Evolutionary conservation across 1,139 yeast species (phyloP).

Genomic region (Pichia norvegensis): DNA sequence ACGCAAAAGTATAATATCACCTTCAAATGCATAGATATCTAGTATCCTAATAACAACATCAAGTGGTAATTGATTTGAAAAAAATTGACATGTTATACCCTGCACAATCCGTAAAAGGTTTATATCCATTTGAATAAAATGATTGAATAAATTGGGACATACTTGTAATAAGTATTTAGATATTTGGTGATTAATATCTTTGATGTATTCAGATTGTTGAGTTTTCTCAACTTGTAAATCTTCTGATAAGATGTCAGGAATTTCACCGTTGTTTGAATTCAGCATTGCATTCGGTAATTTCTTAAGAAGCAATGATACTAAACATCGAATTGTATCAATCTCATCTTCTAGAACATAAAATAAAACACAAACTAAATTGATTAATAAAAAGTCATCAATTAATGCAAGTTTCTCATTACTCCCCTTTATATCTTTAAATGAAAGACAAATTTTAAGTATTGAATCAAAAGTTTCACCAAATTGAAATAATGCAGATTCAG

Average conservation of each 20-base stretch:
- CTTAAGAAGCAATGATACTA: constrained; percentile 36
- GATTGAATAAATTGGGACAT: constrained; percentile 40
- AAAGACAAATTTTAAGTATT: constrained; percentile 20
- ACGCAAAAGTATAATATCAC: constrained; percentile 43
- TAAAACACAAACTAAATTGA: constrained; percentile 23
- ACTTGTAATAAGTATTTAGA: constrained; percentile 38
- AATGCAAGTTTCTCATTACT: constrained; percentile 9
- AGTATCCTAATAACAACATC: constrained; percentile 33
- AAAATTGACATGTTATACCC: constrained; percentile 18
- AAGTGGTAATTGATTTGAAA: constrained; percentile 23
- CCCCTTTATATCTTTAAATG: constrained; percentile 17
- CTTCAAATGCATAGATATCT: constrained; percentile 57
- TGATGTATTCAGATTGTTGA: constrained; percentile 14
- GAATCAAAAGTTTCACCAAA: constrained; percentile 25
- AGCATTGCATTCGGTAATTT: constrained; percentile 30
- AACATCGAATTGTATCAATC: constrained; percentile 36
- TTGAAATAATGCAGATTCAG: constrained; percentile 25
- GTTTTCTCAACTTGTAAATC: constrained; percentile 11
- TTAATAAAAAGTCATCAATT: constrained; percentile 12
- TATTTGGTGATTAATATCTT: constrained; percentile 34
- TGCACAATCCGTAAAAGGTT: constrained; percentile 17
- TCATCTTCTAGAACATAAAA: constrained; percentile 21
- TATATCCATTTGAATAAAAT: constrained; percentile 34
- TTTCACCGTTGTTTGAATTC: constrained; percentile 1
- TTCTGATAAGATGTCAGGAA: constrained; percentile 9